Base-by-base conservation (phyloP, 202 grass and related monocot genomes). In the Zizania palustris region DNA sequence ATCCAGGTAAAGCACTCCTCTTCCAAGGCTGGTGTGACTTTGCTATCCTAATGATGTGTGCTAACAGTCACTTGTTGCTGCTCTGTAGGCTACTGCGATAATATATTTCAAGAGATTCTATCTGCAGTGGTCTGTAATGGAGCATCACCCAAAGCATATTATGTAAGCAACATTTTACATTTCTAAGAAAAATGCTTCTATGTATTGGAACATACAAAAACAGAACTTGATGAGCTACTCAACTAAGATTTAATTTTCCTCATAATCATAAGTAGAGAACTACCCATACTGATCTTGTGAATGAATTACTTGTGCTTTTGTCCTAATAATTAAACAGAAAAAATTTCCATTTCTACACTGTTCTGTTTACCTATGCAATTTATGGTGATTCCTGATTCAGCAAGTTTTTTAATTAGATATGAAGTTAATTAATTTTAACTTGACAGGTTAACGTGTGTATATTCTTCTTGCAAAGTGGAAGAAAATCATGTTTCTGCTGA, bases 51-150 rank as follows among this genome's bases (percentile, higher is more conserved):
- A 13, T 75, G 62, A 21, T 81, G 2, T 35, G 44, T 46, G 60
- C 60, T 85, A 37, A 85, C 15, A 38, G 5, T 61, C 49, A 16
- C 60, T 67, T 67, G 8, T 45, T 82, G 28, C n/a, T 73, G 16
- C 41, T 71, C 79, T 85, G 63, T 86, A 95, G 96, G 91, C 96
- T 77, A 95, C 96, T 21, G 90, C 96, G 16, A 94, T 98, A 83
- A 90, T 89, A 67, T 95, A 95, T 83, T 98, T 98, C 81, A 98
- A 98, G 86, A 90, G 96, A 89, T 98, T 98, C 68, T 98, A 92
- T 84, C 66, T 98, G 65, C 87, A 88, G 16, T 95, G 89, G 91
- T 98, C 96, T 73, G 87, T 98, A 63, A 98, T 98, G 96, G 87
- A 95, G 63, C 96, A 98, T 88, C 96, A 98, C 19, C 96, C 96